Evolutionary conservation across 2,329 filamentous ascomycete species (phyloP), one percentile per base, ranked within the genome.

Genomic region (Colletotrichum cereale): DNA sequence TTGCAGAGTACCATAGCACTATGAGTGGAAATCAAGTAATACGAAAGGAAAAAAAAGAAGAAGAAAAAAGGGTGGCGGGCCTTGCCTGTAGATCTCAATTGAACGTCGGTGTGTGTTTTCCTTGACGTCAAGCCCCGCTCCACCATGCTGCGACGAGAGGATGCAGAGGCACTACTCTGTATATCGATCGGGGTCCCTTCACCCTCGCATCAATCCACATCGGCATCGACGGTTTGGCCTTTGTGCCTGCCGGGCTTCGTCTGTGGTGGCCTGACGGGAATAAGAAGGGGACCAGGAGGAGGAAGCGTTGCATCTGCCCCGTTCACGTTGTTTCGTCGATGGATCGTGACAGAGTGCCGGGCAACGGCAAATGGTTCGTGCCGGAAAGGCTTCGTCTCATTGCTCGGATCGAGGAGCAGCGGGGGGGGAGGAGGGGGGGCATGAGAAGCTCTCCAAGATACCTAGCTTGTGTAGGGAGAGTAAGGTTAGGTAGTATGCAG

Each of bases 261-360:
- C 4, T 64, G 10, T 42, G 42, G 48, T 21, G 26, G 60, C 6
- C 16, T 29, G 10, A 10, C 14, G 24, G 14, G 26, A 31, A 21
- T 21, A 16, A n/a, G 21, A 44, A 2, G 42, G 16, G 42, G 42
- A 44, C 18, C 42, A 1, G n/a, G 47, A 26, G n/a, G n/a, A 14
- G 18, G n/a, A 26, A 26, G 44, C 53, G 55, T 57, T 57, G 42
- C 61, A 64, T 69, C 66, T 44, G 52, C 53, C 44, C 66, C 66
- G 65, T 65, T 47, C 24, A 29, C 36, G 42, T 61, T 31, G 40
- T 47, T 61, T 61, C 57, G 36, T 50, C 29, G n/a, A 38, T 55
- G 29, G 44, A 44, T 18, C 48, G 16, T 16, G 48, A n/a, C 38
- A 53, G 44, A 11, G 10, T 50, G 16, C 26, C 26, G 48, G 26